These are phyloP conservation scores for Penicillium sp. DNA, from an alignment of 2,329 filamentous ascomycete species.

Conservation along the genomic window DNA sequence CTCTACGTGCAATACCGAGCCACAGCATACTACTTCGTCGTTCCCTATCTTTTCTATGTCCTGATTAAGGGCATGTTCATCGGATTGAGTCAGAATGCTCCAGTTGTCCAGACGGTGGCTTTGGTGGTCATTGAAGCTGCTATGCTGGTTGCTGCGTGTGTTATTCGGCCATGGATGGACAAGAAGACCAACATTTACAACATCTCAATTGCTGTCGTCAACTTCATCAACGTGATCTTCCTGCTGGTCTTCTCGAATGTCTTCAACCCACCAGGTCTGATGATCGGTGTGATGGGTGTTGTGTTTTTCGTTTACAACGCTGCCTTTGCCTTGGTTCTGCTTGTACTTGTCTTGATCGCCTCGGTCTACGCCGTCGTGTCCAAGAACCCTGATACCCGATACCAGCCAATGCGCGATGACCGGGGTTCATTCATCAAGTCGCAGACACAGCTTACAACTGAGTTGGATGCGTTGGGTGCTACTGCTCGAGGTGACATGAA, in stretches of 20 bases:
- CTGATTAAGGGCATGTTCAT: constrained; percentile 90
- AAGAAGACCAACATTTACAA: constrained; percentile 98
- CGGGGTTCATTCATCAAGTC: constrained; percentile 98
- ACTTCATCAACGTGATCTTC: constrained; percentile 89
- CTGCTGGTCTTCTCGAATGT: constrained; percentile 84
- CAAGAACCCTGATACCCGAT: constrained; percentile 92
- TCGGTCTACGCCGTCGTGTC: constrained; percentile 79
- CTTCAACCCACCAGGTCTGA: constrained; percentile 79
- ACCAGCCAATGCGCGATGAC: constrained; percentile 96
- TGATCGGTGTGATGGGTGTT: constrained; percentile 85
- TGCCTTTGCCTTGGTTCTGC: constrained; percentile 75
- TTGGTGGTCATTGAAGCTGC: constrained; percentile 80
- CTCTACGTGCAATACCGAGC: constrained; percentile 96
- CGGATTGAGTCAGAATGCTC: constrained; percentile 71
- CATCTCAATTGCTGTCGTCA: constrained; percentile 84
- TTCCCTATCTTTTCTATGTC: constrained; percentile 74
- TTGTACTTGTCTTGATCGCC: constrained; percentile 78
- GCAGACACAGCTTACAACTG: constrained; percentile 79
- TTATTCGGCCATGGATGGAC: constrained; percentile 95
- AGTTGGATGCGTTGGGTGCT: constrained; percentile 84
- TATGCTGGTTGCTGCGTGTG: constrained; percentile 73
- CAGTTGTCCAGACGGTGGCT: constrained; percentile 75
- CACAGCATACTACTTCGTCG: constrained; percentile 92
- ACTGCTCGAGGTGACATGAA: constrained; percentile 82
- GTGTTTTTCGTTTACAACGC: constrained; percentile 88